Evolutionary conservation across 1,284 basidiomycete species (phyloP).

Genomic region (Fomes fomentarius): DNA sequence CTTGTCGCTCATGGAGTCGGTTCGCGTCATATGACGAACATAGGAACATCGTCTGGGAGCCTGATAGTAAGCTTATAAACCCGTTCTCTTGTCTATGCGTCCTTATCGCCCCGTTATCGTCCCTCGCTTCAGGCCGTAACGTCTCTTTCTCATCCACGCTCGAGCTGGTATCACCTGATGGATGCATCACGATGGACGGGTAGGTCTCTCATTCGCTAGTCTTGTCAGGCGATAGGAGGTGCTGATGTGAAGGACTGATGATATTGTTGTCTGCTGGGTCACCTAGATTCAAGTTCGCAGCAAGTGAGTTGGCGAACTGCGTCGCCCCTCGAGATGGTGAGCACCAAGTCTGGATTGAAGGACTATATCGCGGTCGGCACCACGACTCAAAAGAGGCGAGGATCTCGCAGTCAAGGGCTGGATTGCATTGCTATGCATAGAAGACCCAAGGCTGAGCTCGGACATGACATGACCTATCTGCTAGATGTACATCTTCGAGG

Average conservation of each 20-base stretch:
- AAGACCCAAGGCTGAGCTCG: constrained; percentile 51
- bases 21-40: constrained; percentile 95
- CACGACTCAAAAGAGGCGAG: constrained; percentile 89
- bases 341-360: constrained; percentile 79
- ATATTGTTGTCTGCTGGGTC: too few species aligned
- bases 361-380: constrained; percentile 96
- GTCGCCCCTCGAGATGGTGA: constrained; percentile 84
- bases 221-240: neutral
- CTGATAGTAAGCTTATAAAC: constrained; percentile 63
- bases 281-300: constrained; percentile 84
- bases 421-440: too few species aligned
- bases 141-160: constrained; percentile 83
- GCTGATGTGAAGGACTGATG: constrained; percentile 6
- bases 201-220: constrained; percentile 43
- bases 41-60: constrained; percentile 74
- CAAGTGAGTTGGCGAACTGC: constrained; percentile 88
- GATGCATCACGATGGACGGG: constrained; percentile 90
- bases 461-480: too few species aligned
- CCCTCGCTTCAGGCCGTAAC: constrained; percentile 59
- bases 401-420: constrained; percentile 87
- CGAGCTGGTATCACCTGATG: constrained; percentile 84
- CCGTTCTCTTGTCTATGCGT: constrained; percentile 16
- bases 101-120: too few species aligned
- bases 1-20: constrained; percentile 70
- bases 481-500: constrained; percentile 83